A percentile compares a stretch with the other conserved stretches of the same genome.
Evolutionary conservation across 139 green algal genomes (phyloP).

Genomic region (Ulvella scutata): DNA sequence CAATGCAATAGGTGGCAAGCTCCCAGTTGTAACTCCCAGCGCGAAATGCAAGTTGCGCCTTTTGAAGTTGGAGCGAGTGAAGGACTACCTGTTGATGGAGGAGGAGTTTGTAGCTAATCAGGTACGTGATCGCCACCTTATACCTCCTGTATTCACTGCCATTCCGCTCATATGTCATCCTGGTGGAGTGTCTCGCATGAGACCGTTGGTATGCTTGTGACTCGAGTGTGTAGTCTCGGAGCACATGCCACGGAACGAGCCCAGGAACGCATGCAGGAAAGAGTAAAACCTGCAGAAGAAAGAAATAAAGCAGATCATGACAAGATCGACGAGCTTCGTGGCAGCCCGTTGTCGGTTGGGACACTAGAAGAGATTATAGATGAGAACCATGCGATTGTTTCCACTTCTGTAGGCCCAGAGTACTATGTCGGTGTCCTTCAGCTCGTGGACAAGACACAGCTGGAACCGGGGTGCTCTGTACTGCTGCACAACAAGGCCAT

Average conservation of each 20-base stretch:
- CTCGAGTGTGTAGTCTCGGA: too few relatives aligned
- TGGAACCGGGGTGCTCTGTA: constrained; percentile 94
- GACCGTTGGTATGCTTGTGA: too few relatives aligned
- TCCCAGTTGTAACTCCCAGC: constrained; percentile 80
- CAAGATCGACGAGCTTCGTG: constrained; percentile 92
- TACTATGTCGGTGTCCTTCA: constrained; percentile 98
- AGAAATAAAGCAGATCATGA: background rate
- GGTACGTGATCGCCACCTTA: too few relatives aligned
- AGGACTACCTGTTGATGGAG: constrained; percentile 99
- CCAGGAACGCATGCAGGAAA: too few relatives aligned
- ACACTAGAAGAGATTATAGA: constrained; percentile 98
- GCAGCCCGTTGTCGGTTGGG: constrained; percentile 84
- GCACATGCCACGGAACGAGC: too few relatives aligned
- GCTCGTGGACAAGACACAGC: constrained; percentile 95
- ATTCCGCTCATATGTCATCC: too few relatives aligned
- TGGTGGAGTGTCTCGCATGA: too few relatives aligned
- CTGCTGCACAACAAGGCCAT: constrained; percentile 96
- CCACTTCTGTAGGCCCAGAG: constrained; percentile 84
- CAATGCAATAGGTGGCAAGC: constrained; percentile 47
- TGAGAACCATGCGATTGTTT: constrained; percentile 96
- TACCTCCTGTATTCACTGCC: too few relatives aligned
- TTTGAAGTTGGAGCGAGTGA: constrained; percentile 96
- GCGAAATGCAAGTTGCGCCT: constrained; percentile 91
- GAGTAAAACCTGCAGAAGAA: background rate
- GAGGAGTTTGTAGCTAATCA: constrained; percentile 96